Conservation (phyloP, 2,329 filamentous ascomycete genomes). For the Colletotrichum trifolii region DNA sequence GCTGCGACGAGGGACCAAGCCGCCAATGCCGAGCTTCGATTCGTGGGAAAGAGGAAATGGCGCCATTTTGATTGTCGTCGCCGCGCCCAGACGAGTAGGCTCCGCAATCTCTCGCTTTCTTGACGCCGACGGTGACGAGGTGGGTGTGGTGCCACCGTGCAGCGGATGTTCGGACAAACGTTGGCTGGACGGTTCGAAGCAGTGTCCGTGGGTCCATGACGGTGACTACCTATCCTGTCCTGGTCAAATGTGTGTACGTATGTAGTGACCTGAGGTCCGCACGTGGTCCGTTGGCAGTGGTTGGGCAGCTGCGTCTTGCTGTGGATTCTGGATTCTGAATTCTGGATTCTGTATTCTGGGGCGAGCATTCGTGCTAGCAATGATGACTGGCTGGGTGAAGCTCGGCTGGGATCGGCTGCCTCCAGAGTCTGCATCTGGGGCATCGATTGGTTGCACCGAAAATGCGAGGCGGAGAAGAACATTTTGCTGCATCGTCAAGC, state of each 20-base stretch:
- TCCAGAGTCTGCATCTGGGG: conserved; percentile 1
- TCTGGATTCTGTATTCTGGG: no score
- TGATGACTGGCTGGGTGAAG: neutral
- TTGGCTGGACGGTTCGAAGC: conserved; percentile 8
- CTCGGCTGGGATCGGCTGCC: conserved; percentile 7
- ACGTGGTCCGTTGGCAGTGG: no score
- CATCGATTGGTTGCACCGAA: conserved; percentile 3
- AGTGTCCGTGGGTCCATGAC: neutral
- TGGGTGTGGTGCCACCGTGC: conserved; percentile 5
- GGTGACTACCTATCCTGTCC: neutral
- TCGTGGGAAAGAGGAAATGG: conserved; percentile 23
- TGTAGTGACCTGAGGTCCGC: no score
- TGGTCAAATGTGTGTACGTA: neutral
- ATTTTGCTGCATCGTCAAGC: neutral
- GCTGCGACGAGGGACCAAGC: conserved; percentile 2
- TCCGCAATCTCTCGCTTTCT: conserved; percentile 22
- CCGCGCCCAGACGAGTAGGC: conserved; percentile 16
- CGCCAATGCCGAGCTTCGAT: conserved; percentile 22
- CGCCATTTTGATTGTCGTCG: conserved; percentile 22
- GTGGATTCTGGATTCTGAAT: no score
- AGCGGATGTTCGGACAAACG: conserved; percentile 27
- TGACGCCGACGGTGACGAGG: conserved; percentile 34
- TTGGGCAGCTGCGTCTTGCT: no score
- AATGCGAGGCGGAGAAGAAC: neutral
- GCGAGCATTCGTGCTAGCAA: neutral